These are phyloP conservation scores for Nicotiana obtusifolia DNA, from an alignment of 257 asterid species.

Conservation along the genomic window DNA sequence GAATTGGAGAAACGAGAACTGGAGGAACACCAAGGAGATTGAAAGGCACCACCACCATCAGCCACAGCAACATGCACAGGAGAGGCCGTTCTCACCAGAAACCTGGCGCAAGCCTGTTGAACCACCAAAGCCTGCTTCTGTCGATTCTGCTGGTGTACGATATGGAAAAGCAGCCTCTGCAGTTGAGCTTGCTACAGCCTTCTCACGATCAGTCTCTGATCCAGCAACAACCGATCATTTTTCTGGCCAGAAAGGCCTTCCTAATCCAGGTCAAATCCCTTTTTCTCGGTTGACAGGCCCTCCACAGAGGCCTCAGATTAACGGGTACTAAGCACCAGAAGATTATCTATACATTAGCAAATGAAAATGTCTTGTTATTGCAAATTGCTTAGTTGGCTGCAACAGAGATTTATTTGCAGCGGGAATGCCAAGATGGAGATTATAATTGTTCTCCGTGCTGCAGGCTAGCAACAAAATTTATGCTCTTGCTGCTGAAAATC, in stretches of 20 bases:
- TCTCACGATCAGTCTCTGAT: conserved; percentile 68
- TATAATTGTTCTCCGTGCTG: neutral
- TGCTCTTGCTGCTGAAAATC: neutral
- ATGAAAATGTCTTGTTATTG: neutral
- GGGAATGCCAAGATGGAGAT: neutral
- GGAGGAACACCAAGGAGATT: conserved; percentile 47
- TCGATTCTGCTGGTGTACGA: conserved; percentile 38
- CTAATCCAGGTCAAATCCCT: conserved; percentile 55
- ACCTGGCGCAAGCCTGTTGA: conserved; percentile 86
- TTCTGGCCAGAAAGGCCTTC: conserved; percentile 51
- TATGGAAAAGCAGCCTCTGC: conserved; percentile 83
- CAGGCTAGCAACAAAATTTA: neutral
- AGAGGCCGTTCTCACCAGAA: conserved; percentile 83
- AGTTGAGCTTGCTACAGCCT: conserved; percentile 89
- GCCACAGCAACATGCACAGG: conserved; percentile 37
- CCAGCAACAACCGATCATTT: conserved; percentile 40
- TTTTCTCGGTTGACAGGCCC: conserved; percentile 80
- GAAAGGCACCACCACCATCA: conserved; percentile 52
- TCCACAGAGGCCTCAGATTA: conserved; percentile 74
- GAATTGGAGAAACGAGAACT: conserved; percentile 53
- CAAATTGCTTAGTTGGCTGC: neutral
- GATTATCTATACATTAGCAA: neutral
- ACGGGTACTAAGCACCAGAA: conserved; percentile 55
- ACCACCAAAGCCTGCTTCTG: conserved; percentile 32
- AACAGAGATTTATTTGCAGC: neutral